Percentiles rank a stretch among this genome's conserved stretches.
phyloP scores from a whole-genome alignment of 2,329 filamentous ascomycete species.

The Penicillium sp. region DNA sequence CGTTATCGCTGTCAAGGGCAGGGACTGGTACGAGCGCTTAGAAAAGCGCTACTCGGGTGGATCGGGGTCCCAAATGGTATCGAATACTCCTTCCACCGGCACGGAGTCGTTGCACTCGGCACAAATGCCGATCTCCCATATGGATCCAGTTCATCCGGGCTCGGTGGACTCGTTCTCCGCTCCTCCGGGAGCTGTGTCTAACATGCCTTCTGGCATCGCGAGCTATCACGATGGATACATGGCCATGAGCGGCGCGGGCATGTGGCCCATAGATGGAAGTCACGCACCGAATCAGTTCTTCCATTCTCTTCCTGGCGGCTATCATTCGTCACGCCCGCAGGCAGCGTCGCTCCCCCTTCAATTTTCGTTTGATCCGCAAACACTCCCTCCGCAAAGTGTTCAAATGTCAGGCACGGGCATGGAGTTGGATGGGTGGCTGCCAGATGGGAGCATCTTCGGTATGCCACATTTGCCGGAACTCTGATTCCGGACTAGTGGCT shows the following conservation, averaged over 20 bases:
- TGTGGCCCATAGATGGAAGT: slow-evolving; percentile 26
- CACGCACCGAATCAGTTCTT: slow-evolving; percentile 16
- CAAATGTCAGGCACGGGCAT: slow-evolving; percentile 23
- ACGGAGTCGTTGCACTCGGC: slow-evolving; percentile 8
- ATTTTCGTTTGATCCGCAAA: slow-evolving; percentile 24
- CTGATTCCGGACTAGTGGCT: no score
- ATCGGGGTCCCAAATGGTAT: slow-evolving; percentile 9
- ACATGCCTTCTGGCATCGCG: slow-evolving; percentile 19
- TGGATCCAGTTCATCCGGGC: slow-evolving; percentile 7
- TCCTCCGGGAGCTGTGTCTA: slow-evolving; percentile 12
- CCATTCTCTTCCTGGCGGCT: slow-evolving; percentile 14
- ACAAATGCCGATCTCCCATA: slow-evolving; percentile 4
- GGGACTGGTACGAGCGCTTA: slow-evolving; percentile 34
- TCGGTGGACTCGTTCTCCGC: slow-evolving; percentile 18
- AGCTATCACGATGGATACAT: slow-evolving; percentile 24
- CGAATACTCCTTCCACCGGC: slow-evolving; percentile 17
- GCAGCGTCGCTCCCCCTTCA: slow-evolving; percentile 20
- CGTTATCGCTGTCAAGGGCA: slow-evolving; percentile 32
- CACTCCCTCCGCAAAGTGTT: slow-evolving; percentile 16
- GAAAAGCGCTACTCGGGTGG: slow-evolving; percentile 23
- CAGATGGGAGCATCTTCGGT: slow-evolving; percentile 30
- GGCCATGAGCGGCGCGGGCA: slow-evolving; percentile 16
- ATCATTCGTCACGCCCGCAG: slow-evolving; percentile 22
- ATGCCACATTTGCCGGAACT: slow-evolving; percentile 30
- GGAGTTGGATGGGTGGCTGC: slow-evolving; percentile 33